These are phyloP conservation scores for Mycothermus thermophilus DNA, from an alignment of 495 filamentous ascomycete species.

Conservation along the genomic window DNA sequence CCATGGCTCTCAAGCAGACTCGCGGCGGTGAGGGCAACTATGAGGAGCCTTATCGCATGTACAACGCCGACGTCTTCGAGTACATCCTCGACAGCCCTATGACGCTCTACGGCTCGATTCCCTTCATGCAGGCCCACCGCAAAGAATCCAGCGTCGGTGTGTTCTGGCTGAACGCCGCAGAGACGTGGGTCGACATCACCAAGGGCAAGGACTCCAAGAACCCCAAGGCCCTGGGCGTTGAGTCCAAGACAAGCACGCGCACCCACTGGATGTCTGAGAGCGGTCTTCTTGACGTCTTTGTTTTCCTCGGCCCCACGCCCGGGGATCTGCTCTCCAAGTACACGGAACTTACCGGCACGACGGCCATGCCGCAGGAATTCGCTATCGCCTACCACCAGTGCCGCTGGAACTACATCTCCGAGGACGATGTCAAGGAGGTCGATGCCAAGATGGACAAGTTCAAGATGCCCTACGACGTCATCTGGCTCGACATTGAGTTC, in stretches of 20 bases:
- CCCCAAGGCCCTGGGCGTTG: slow-evolving; percentile 58
- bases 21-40: slow-evolving; percentile 77
- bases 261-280: slow-evolving; percentile 96
- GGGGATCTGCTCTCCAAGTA: slow-evolving; percentile 69
- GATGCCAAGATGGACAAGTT: slow-evolving; percentile 91
- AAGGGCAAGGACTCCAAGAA: slow-evolving; percentile 67
- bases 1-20: slow-evolving; percentile 77
- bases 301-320: slow-evolving; percentile 80
- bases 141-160: slow-evolving; percentile 89
- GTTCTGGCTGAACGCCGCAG: slow-evolving; percentile 97
- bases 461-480: slow-evolving; percentile 93
- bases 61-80: slow-evolving; percentile 95
- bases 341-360: slow-evolving; percentile 86
- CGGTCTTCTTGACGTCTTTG: slow-evolving; percentile 80
- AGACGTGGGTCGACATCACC: slow-evolving; percentile 92
- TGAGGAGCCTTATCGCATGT: slow-evolving; percentile 83
- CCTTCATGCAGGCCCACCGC: slow-evolving; percentile 91
- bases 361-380: slow-evolving; percentile 80
- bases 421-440: slow-evolving; percentile 91
- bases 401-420: slow-evolving; percentile 95
- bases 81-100: slow-evolving; percentile 94
- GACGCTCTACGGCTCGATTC: slow-evolving; percentile 95
- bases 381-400: slow-evolving; percentile 92
- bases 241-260: slow-evolving; percentile 56
- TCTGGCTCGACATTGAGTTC: slow-evolving; percentile 97